Base-by-base conservation (phyloP, 2,329 filamentous ascomycete species). In the Blastomyces parvus region DNA sequence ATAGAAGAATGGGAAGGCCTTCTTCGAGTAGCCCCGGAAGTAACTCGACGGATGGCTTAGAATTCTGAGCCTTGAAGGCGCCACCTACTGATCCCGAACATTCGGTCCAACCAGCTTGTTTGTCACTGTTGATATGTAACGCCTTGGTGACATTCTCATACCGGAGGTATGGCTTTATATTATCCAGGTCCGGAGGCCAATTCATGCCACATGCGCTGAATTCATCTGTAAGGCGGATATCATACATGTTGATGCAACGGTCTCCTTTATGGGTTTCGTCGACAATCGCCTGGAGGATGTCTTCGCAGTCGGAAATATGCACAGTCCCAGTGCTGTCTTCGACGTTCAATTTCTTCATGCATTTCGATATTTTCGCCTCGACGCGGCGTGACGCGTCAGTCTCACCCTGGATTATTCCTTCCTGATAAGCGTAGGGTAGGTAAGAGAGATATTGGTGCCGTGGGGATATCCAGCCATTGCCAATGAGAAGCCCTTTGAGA, bases 391-490 rank as follows among this genome's bases (percentile, higher is more conserved):
- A 86, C 9, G 79, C 72, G 4, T 87, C 82, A 2, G 85, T 88
- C 33, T 84, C 88, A 69, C 86, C 84, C 67, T 86, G 73, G 48
- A 97, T 76, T 25, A 99, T 75, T 11, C 86, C 87, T 71, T 86
- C 86, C 64, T 92, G 83, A 74, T 94, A 91, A 53, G 89, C 88
- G 70, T 86, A 97, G 38, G 87, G 83, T 11, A 97, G 80, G 73
- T 97, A 97, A 0, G 93, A 82, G 38, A 88, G 86, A 74, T 97
- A 99, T 74, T 99, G 94, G 59, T 97, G 90, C 8, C 80, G 80
- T 0, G 93, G 92, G 1, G 92, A 89, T 61, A 99, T 93, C 94
- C 95, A 99, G 48, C 93, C 94, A 73, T 99, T 99, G 62, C 95
- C 95, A 65, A 99, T 97, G 44, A 99, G 75, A 25, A 99, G 80